Base-by-base conservation (phyloP, 2,329 filamentous ascomycete species). In the Xylaria sp. region DNA sequence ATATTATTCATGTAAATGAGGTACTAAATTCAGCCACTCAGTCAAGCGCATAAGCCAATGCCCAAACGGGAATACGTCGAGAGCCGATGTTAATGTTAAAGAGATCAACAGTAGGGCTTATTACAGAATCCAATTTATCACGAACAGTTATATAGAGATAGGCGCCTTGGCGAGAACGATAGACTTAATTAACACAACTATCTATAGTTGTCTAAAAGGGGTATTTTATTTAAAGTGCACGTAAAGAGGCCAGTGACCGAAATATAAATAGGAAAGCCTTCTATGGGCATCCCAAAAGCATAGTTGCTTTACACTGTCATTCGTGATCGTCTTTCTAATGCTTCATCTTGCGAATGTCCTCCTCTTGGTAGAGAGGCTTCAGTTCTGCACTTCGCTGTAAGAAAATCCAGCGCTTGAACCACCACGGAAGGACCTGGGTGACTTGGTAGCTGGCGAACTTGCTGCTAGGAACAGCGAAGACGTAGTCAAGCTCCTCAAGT, bases 401-500 rank as follows among this genome's bases (percentile, higher is more conserved):
- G 41, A 75, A 60, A n/a, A 73, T 60, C 52, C 65, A 73, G 60
- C 72, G 72, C 68, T 75, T 77, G 63, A 75, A 70, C 72, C 74
- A 77, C 71, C 74, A 79, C 1, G 78, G 77, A 1, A 75, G 56
- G 3, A 74, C 76, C 48, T 75, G 72, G 23, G 62, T 72, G 25
- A 78, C 58, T 68, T 81, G 79, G 70, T 81, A 78, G 21, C 49
- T 56, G 31, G 74, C 75, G 58, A 81, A 80, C 48, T 76, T 78
- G 54, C 72, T 69, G 60, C 73, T 76, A 17, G 76, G 75, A 11
- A 81, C 76, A 6, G 75, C 74, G 47, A 83, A 83, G 31, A 83
- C 78, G 33, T 79, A 79, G 70, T 83, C 80, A 8, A 83, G 77
- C 58, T 83, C 81, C 62, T 83, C 81, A 0, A 83, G 74, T 0